Evolutionary conservation across 2,329 filamentous ascomycete species (phyloP).

Genomic region (Epichloe bromicola): DNA sequence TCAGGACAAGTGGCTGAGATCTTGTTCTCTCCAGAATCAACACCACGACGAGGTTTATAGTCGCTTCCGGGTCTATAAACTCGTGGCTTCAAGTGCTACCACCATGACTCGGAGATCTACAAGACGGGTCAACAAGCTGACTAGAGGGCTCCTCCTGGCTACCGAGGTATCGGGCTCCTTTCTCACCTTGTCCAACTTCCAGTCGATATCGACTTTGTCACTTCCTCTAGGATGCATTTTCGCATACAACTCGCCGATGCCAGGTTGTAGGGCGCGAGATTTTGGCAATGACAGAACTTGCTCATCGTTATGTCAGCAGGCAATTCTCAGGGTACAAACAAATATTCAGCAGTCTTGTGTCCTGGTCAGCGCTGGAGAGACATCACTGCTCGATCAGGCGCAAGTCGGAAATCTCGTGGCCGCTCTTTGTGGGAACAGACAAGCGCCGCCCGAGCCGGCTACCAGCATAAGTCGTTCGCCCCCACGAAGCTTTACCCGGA

Average conservation of each 20-base stretch:
- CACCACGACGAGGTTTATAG: neutral
- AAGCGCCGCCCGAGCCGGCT: slow-evolving; percentile 5
- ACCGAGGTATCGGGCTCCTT: slow-evolving; percentile 12
- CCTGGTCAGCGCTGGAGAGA: slow-evolving; percentile 11
- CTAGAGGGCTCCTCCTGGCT: slow-evolving; percentile 12
- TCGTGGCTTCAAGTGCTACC: neutral
- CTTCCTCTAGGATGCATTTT: slow-evolving; percentile 25
- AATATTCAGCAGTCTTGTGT: slow-evolving; percentile 17
- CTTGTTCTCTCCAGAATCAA: neutral
- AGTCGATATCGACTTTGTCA: slow-evolving; percentile 24
- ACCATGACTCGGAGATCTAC: slow-evolving; percentile 1
- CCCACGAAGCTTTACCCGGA: slow-evolving; percentile 1
- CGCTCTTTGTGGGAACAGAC: slow-evolving; percentile 19
- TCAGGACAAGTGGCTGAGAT: neutral
- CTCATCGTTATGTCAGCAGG: slow-evolving; percentile 23
- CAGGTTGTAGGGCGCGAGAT: slow-evolving; percentile 23
- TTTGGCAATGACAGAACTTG: slow-evolving; percentile 23
- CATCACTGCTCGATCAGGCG: slow-evolving; percentile 24
- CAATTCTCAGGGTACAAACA: slow-evolving; percentile 15
- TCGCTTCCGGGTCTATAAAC: neutral
- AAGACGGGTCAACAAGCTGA: slow-evolving; percentile 5
- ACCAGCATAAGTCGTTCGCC: neutral
- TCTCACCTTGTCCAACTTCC: slow-evolving; percentile 26
- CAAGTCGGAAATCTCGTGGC: slow-evolving; percentile 23
- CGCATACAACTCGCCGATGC: slow-evolving; percentile 29